These are phyloP conservation scores for Phytophthora agathidicida DNA, from an alignment of 352 stramenopile species.

Conservation along the genomic window DNA sequence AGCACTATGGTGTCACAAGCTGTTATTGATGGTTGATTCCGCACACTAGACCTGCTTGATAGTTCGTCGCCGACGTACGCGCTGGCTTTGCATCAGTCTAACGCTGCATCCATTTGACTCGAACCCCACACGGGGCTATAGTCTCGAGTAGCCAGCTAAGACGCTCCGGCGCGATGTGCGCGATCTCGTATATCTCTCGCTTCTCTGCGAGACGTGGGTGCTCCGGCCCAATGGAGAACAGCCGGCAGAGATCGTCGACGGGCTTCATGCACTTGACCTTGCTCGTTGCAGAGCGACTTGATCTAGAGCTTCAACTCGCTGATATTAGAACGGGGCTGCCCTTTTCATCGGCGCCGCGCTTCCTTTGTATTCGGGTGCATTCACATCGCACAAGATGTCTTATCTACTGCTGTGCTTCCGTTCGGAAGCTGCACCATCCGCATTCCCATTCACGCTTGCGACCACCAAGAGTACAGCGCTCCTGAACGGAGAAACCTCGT, in stretches of 20 bases:
- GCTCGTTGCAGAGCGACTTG: not conserved
- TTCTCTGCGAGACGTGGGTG: conserved; percentile 22
- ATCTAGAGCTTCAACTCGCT: conserved; percentile 17
- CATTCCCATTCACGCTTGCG: conserved; percentile 1
- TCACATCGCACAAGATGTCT: too few species aligned
- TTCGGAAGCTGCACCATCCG: conserved; percentile 2
- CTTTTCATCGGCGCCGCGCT: conserved; percentile 4
- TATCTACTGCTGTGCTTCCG: not conserved
- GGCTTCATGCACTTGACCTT: too few species aligned
- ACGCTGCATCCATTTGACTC: not conserved
- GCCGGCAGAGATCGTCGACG: conserved; percentile 19
- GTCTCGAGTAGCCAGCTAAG: conserved; percentile 19
- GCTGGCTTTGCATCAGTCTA: not conserved
- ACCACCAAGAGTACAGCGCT: conserved; percentile 8
- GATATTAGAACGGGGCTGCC: conserved; percentile 15
- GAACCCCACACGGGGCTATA: conserved; percentile 24
- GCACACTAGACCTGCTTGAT: not conserved
- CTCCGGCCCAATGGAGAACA: conserved; percentile 2
- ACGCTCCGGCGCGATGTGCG: not conserved
- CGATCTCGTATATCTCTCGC: conserved; percentile 22
- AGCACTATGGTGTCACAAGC: not conserved
- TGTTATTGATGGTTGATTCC: conserved; percentile 9
- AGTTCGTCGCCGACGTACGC: not conserved
- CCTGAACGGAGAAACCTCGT: conserved; percentile 2
- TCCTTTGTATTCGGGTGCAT: conserved; percentile 16